Evolutionary conservation across 441 rosid species (phyloP), one percentile per base, ranked within the genome.

Genomic region (Erodium chrysanthum): DNA sequence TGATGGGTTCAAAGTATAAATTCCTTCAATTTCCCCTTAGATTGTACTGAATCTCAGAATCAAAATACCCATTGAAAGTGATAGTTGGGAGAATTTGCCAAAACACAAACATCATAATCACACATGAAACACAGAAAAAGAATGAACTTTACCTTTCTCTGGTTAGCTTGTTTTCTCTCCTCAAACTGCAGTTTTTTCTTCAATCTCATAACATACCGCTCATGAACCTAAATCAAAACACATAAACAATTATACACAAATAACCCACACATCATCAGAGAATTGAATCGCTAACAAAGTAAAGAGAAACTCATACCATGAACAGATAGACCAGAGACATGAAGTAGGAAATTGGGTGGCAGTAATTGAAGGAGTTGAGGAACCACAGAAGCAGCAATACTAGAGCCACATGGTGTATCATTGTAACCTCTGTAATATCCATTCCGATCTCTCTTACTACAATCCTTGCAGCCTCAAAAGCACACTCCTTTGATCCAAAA

Each of bases 141-240:
- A 10, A 5, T 20, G 62, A 65, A 52, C 59, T 17, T 70, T 78
- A 93, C 97, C 90, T 90, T 82, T 82, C 83, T 87, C 74, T 87
- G 94, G 67, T 75, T 77, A 60, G 90, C 82, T 73, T 86, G 85
- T 70, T 81, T 86, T 74, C 77, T 80, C 67, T 84, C 96, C 68
- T 93, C 85, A 22, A 76, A 86, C 80, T 81, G 87, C 76, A 93
- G n/a, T 75, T 81, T 89, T 76, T 63, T 88, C 78, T 78, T 73
- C 83, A 93, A 70, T 79, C 86, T 84, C 90, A 72, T 77, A 48
- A 83, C 82, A 75, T 81, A 85, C 29, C 80, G 78, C 68, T 88
- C 95, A 71, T 93, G 88, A 76, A 89, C 87, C 97, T 93, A 50
- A 50, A 50, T 4, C 20, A 50, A 50, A 50, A 50, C 58, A 50